These are phyloP conservation scores for Perkinsus marinus DNA, from an alignment of 169 alveolate genomes.

Conservation along the genomic window DNA sequence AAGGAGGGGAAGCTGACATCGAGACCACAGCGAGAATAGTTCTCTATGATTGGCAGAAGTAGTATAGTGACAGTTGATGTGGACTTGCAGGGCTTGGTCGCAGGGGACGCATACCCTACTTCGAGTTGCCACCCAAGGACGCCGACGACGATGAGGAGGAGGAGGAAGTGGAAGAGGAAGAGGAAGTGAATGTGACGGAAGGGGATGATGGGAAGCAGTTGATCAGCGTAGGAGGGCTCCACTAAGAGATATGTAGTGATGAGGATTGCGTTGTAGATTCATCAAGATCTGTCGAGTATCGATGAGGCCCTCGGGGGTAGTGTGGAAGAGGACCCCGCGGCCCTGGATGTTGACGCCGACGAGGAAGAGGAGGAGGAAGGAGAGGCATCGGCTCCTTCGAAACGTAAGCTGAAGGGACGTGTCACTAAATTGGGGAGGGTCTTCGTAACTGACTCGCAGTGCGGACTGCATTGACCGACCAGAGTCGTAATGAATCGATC, in stretches of 20 bases:
- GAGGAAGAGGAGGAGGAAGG: neutral
- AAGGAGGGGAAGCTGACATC: slow-evolving; percentile 80
- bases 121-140: slow-evolving; percentile 58
- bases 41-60: slow-evolving; percentile 71
- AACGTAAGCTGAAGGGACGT: neutral
- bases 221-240: neutral
- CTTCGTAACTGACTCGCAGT: no score
- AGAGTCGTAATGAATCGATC: no score
- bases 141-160: neutral
- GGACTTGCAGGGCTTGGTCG: neutral
- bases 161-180: neutral
- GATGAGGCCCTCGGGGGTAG: neutral
- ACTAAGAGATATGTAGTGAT: neutral
- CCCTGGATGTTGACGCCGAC: no score
- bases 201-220: neutral
- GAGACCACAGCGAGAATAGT: slow-evolving; percentile 69
- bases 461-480: no score
- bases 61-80: neutral
- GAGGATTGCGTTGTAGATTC: neutral
- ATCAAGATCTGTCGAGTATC: neutral
- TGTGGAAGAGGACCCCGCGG: neutral
- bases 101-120: slow-evolving; percentile 77
- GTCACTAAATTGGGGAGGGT: no score
- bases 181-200: neutral
- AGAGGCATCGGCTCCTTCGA: neutral